Conservation (phyloP, 1,284 basidiomycete species). For the Leccinum ponderosum region DNA sequence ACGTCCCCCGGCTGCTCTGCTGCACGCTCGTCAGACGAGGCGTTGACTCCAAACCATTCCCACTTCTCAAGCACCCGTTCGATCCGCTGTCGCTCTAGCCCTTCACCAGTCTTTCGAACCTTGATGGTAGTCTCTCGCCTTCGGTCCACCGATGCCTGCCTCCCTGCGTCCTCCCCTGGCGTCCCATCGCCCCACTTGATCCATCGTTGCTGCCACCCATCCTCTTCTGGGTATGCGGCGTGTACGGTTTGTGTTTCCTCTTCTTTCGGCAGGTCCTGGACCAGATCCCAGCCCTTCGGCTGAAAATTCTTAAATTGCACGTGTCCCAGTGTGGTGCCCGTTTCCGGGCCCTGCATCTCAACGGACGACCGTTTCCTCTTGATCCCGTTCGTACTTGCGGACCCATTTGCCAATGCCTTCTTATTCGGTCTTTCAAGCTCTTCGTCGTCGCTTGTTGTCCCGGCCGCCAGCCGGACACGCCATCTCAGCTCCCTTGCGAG, state of each 20-base stretch:
- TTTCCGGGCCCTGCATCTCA: conserved; percentile 26
- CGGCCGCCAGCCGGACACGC: conserved; percentile 68
- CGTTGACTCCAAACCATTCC: conserved; percentile 46
- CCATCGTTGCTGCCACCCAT: conserved; percentile 40
- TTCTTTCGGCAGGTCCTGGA: conserved; percentile 44
- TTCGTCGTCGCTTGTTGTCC: conserved; percentile 72
- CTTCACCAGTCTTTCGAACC: conserved; percentile 54
- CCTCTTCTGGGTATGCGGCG: conserved; percentile 38
- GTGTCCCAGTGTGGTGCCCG: conserved; percentile 26
- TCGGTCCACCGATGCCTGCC: conserved; percentile 47
- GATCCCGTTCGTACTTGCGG: conserved; percentile 29
- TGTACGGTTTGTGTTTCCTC: conserved; percentile 38
- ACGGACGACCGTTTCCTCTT: conserved; percentile 57
- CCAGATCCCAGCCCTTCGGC: conserved; percentile 62
- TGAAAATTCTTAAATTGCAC: conserved; percentile 63
- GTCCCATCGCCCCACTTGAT: conserved; percentile 32
- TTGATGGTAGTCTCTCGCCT: conserved; percentile 55
- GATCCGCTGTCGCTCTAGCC: conserved; percentile 68
- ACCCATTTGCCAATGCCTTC: conserved; percentile 33
- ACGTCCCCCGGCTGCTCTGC: conserved; percentile 15
- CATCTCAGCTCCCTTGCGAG: conserved; percentile 82
- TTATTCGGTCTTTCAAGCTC: conserved; percentile 31
- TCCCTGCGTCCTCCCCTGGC: conserved; percentile 38
- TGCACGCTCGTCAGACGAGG: conserved; percentile 2
- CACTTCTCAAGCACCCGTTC: conserved; percentile 68